phyloP scores from a whole-genome alignment of 768 basidiomycete species.

The Suillus spraguei region DNA sequence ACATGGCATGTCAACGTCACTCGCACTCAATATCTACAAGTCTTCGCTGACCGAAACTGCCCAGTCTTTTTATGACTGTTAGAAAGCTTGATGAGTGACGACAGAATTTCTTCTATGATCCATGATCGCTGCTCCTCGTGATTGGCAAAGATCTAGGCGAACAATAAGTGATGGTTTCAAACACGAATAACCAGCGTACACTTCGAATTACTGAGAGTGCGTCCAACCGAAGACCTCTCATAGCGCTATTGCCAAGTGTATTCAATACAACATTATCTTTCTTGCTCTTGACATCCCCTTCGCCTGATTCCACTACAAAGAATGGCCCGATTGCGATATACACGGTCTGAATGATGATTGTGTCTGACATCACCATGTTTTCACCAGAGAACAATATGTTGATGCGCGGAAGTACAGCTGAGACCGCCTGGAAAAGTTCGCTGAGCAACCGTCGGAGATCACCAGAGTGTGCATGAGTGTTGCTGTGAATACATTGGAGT shows the following conservation, averaged over 20 bases:
- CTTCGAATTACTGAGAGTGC: constrained; percentile 83
- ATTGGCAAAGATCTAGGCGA: constrained; percentile 80
- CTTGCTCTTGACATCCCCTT: constrained; percentile 56
- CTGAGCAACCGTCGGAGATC: constrained; percentile 52
- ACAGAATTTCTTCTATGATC: constrained; percentile 97
- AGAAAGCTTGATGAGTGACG: constrained; percentile 86
- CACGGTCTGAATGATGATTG: constrained; percentile 89
- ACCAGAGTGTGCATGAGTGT: constrained; percentile 36
- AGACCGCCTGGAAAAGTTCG: constrained; percentile 74
- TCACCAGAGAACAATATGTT: constrained; percentile 74
- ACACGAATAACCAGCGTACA: constrained; percentile 47
- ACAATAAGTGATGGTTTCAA: constrained; percentile 10
- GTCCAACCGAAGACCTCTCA: constrained; percentile 81
- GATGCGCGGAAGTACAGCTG: constrained; percentile 73
- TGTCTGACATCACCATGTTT: constrained; percentile 74
- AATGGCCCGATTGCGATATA: constrained; percentile 95
- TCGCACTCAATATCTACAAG: background rate
- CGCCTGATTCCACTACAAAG: constrained; percentile 77
- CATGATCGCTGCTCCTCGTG: constrained; percentile 90
- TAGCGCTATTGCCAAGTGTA: constrained; percentile 76
- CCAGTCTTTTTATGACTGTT: constrained; percentile 90
- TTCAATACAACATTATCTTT: constrained; percentile 58
- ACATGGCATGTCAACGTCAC: background rate
- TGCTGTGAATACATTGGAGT: constrained; percentile 53
- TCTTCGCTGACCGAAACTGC: constrained; percentile 71